Percentiles rank a stretch among this genome's conserved stretches.
phyloP scores from a whole-genome alignment of 164 flowering plant genomes.

The Magnolia kwangsiensis region DNA sequence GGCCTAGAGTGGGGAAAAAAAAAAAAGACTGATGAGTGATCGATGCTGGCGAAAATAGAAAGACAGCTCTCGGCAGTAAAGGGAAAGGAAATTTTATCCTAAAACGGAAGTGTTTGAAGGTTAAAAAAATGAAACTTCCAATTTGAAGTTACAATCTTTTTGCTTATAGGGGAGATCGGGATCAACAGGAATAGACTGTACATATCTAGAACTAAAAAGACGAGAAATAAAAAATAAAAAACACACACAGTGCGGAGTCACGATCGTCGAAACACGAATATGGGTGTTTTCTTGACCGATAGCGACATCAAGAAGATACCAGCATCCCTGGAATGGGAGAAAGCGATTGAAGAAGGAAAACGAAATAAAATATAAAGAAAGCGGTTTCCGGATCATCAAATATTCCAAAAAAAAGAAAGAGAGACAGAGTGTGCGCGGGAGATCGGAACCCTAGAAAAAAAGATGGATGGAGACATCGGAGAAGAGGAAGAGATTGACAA shows the following conservation, averaged over 20 bases:
- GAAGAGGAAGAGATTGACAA: constrained; percentile 11
- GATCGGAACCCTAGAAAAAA: not conserved
- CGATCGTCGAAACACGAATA: too few relatives aligned
- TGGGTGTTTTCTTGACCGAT: too few relatives aligned
- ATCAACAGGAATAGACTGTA: too few relatives aligned
- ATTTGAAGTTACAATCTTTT: not conserved
- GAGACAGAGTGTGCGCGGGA: not conserved
- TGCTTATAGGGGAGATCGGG: not conserved
- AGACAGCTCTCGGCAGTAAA: not conserved
- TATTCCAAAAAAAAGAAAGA: too few relatives aligned
- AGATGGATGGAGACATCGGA: not conserved
- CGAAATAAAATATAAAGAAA: too few relatives aligned
- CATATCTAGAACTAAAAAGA: too few relatives aligned
- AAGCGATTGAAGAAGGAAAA: too few relatives aligned
- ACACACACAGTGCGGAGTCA: too few relatives aligned
- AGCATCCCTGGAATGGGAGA: too few relatives aligned
- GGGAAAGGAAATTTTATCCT: not conserved
- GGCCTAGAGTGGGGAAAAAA: not conserved
- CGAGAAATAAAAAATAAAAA: too few relatives aligned
- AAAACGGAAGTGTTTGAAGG: not conserved
- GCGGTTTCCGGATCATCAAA: not conserved
- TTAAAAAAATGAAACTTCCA: not conserved
- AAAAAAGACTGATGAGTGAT: not conserved
- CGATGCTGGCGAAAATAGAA: not conserved
- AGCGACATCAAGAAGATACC: too few relatives aligned